Evolutionary conservation across 495 filamentous ascomycete genomes (phyloP).

Genomic region (Trichocladium antarcticum): DNA sequence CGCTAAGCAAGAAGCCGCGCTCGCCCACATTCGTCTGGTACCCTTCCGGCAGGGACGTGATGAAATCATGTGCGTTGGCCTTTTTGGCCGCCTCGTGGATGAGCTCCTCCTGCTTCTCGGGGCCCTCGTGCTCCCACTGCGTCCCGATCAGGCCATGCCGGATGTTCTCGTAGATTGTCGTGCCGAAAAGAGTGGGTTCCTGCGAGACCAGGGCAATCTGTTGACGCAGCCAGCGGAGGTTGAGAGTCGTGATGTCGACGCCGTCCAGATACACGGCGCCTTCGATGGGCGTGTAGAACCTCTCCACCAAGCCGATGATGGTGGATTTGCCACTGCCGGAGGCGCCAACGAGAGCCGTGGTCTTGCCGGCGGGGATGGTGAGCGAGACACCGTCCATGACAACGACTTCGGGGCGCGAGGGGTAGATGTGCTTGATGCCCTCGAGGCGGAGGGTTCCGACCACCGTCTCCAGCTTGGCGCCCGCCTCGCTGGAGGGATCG

Average conservation of each 20-base stretch:
- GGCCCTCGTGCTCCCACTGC: constrained; percentile 50
- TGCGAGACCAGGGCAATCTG: constrained; percentile 80
- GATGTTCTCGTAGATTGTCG: constrained; percentile 80
- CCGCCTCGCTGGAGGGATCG: constrained; percentile 62
- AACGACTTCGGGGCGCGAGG: constrained; percentile 77
- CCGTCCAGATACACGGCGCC: constrained; percentile 75
- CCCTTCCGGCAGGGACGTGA: constrained; percentile 69
- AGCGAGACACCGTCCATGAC: constrained; percentile 78
- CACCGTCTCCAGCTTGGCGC: constrained; percentile 57
- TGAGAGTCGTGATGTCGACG: constrained; percentile 67
- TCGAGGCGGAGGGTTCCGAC: constrained; percentile 73
- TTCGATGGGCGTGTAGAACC: constrained; percentile 82
- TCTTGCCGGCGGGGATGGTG: constrained; percentile 71
- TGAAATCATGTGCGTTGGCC: constrained; percentile 90
- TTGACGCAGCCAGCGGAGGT: constrained; percentile 83
- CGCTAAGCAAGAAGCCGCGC: constrained; percentile 81
- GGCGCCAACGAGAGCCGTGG: constrained; percentile 75
- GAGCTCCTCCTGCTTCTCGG: constrained; percentile 55
- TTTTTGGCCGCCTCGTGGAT: constrained; percentile 74
- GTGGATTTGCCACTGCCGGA: constrained; percentile 88
- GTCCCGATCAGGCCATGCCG: constrained; percentile 81
- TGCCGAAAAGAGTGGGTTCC: constrained; percentile 76
- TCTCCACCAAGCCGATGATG: constrained; percentile 80
- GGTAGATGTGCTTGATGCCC: constrained; percentile 84
- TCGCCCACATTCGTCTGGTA: constrained; percentile 95